Base-by-base conservation (phyloP, 176 grass and related monocot genomes). In the Oryza punctata region DNA sequence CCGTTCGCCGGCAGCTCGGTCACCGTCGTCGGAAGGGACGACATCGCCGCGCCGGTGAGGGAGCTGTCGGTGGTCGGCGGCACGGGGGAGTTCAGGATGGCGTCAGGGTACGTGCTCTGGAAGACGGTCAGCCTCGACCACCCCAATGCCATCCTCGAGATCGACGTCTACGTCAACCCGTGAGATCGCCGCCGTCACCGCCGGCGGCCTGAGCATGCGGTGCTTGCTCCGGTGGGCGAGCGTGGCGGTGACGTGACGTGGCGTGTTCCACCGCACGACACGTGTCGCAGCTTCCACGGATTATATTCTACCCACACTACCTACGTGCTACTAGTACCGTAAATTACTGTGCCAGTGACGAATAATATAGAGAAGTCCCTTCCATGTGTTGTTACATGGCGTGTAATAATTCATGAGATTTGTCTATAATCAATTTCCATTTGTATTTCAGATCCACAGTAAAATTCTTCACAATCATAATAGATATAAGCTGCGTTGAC, bases 21-120 rank as follows among this genome's bases (percentile, higher is more conserved):
- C 3, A 80, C 81, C 24, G 81, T 91, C 13, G 80, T 87, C 0
- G 78, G 79, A 3, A 46, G 84, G 15, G 89, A 87, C 69, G 67
- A 83, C 71, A 60, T 72, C 33, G 24, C 9, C 57, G 70, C 63
- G 15, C 1, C 85, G 10, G 73, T 66, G 40, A 59, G 87, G 60
- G 87, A 89, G 87, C 81, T 84, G 1, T 50, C 81, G 4, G 60
- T 88, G 30, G 6, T 88, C 44, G 87, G 87, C 44, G 87, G 87
- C 44, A 88, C 67, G 1, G 76, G 87, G 16, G 23, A 57, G 25
- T 84, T 88, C 81, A 49, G 81, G 75, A 66, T 78, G 44, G 87
- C 87, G 0, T 26, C 4, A 0, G 81, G 75, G 0, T 88, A 88
- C 81, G 81, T 72, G 27, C 45, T 89, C 29, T 49, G 76, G 76